Evolutionary conservation across 208 protist species (phyloP), one percentile per base, ranked within the genome.

Genomic region (Wallacemonas collosoma): DNA sequence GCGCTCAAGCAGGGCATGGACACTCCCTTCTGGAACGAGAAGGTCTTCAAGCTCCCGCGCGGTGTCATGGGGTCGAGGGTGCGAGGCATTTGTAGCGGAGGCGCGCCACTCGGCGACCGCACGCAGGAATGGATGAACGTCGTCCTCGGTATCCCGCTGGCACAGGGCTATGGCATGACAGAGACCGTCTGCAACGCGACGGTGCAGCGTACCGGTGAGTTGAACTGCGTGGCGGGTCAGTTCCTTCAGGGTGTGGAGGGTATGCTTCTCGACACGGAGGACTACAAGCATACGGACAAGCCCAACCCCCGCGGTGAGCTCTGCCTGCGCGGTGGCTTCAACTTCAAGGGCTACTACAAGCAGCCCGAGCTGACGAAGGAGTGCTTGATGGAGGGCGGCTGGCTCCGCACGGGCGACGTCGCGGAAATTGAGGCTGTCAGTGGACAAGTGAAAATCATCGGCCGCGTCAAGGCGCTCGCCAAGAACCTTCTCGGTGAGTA

Each of bases 111-210:
- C 11, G 79, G 80, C n/a, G 77, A 89, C 65, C 70, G 77, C 35
- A 94, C 89, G 40, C 91, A 96, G 68, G 88, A 96, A 64, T 97
- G 88, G 76, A 64, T 98, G 1, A 89, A 87, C 71, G 88, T 95
- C 15, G 81, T 92, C 14, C 68, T 97, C 17, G 83, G 89, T 61
- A 53, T 75, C 57, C 64, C 63, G 17, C 75, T 97, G 36, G 80
- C 85, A 61, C 90, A 97, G 76, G 93, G 93, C 40, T 98, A 96
- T 79, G 95, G 89, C 50, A 78, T 97, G 65, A 98, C 95, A 26
- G 93, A 98, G 76, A 96, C 95, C 1, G 81, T 85, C 44, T 92
- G 88, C 82, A 85, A 86, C 69, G 86, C 71, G 15, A 64, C 68
- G 3, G 81, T 96, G 71, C 88, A 95, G 78, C 80, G 76, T 53